Evolutionary conservation across 257 asterid genomes (phyloP), one percentile per base, ranked within the genome.

Genomic region (Cinchona pubescens): DNA sequence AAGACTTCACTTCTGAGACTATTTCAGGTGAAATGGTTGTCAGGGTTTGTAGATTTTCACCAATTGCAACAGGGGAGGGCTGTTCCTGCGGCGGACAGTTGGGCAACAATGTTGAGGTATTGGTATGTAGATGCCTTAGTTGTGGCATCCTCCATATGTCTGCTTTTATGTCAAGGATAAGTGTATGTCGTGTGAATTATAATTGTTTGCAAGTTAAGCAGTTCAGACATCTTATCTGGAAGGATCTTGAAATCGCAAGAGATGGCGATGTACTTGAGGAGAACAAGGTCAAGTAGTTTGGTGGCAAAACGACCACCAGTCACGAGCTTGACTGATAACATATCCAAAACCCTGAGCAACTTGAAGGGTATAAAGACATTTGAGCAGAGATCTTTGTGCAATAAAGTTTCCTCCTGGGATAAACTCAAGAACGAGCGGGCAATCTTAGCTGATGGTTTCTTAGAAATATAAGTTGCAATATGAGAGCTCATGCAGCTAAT

Each of bases 11-110:
- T 82, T 0, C 81, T 84, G 86, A 96, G 88, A 70, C 91, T 84
- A n/a, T n/a, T 15, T 89, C 93, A 0, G 91, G 92, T 4, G 97
- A 78, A 58, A 91, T 80, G 13, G 86, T 75, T 0, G 89, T 82
- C 25, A 90, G 86, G 13, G 96, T 91, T 82, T 88, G 93, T 25
- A 89, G 73, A 77, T 77, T 85, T 40, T 65, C 84, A 14, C 61
- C 78, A 42, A 76, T 67, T 51, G 73, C n/a, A n/a, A n/a, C n/a
- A n/a, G 35, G 58, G 65, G 72, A 15, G 69, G 86, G 25, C 73
- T 32, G 27, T 85, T 86, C 61, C 82, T 78, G n/a, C 79, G 78
- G 61, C 79, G 83, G 61, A 84, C 64, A 62, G 62, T 76, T 10
- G 87, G 83, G 84, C 27, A 75, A 30, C n/a, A 25, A 10, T 42